Percentiles rank a stretch among this genome's conserved stretches.
Evolutionary conservation across 2,329 filamentous ascomycete species (phyloP).

Genomic region (Cercospora sesami): DNA sequence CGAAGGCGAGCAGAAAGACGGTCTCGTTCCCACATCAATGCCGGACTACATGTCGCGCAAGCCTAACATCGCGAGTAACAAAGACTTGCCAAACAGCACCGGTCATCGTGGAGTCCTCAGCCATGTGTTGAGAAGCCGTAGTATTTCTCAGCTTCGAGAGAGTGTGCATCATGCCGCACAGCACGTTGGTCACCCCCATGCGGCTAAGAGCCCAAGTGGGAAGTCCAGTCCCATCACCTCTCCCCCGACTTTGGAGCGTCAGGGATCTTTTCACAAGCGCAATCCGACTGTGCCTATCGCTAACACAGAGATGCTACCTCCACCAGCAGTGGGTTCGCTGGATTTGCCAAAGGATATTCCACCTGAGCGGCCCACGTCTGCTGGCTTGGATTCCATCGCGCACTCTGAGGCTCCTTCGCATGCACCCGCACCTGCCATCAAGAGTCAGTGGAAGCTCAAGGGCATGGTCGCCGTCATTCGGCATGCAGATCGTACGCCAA

Average conservation of each 20-base stretch:
- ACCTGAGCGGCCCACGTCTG: constrained; percentile 20
- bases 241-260: constrained; percentile 45
- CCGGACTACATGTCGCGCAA: constrained; percentile 35
- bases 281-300: constrained; percentile 26
- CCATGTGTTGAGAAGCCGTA: constrained; percentile 64
- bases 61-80: constrained; percentile 34
- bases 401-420: constrained; percentile 30
- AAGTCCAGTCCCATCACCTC: constrained; percentile 45
- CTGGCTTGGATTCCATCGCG: constrained; percentile 22
- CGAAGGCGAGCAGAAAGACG: constrained; percentile 24
- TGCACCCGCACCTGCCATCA: constrained; percentile 60
- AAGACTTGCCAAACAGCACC: constrained; percentile 22
- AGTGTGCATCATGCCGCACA: constrained; percentile 35
- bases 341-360: constrained; percentile 16
- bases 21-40: constrained; percentile 18
- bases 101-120: constrained; percentile 53
- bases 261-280: constrained; percentile 18
- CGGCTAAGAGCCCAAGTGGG: constrained; percentile 31
- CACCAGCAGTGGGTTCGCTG: constrained; percentile 31
- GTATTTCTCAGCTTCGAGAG: constrained; percentile 59
- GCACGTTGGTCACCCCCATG: constrained; percentile 29
- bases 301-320: constrained; percentile 35
- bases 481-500: constrained; percentile 94
- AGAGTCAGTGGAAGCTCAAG: constrained; percentile 97
- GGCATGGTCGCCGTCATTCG: constrained; percentile 95